phyloP scores from a whole-genome alignment of 306 rosid species.

The Cucumis hystrix region DNA sequence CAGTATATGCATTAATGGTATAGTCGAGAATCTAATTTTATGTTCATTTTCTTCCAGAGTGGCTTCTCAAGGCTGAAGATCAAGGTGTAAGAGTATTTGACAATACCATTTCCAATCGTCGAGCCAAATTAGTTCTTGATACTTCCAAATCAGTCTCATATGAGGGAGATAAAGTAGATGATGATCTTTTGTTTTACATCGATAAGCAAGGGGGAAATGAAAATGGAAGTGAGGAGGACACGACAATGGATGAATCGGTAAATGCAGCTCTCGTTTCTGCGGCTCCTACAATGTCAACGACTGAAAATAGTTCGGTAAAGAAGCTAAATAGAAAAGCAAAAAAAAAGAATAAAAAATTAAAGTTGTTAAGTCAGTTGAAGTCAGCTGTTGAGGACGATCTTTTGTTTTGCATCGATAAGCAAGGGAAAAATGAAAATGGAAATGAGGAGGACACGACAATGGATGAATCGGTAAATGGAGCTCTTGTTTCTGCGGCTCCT shows the following conservation, averaged over 20 bases:
- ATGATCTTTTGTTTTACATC: constrained; percentile 35
- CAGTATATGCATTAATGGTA: background rate
- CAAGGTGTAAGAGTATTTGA: constrained; percentile 49
- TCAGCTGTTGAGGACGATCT: constrained; percentile 33
- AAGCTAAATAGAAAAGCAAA: constrained; percentile 7
- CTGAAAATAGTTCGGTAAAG: constrained; percentile 26
- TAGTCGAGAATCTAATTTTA: background rate
- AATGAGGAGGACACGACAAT: constrained; percentile 16
- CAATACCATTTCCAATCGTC: constrained; percentile 25
- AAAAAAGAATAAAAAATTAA: constrained; percentile 29
- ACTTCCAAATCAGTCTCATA: constrained; percentile 12
- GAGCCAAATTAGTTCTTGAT: constrained; percentile 21
- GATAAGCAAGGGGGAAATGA: constrained; percentile 37
- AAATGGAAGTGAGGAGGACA: constrained; percentile 14
- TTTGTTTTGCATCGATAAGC: constrained; percentile 42
- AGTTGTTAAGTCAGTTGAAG: constrained; percentile 24
- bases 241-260: constrained; percentile 15
- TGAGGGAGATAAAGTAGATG: constrained; percentile 28
- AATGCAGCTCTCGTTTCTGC: constrained; percentile 42
- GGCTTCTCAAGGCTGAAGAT: constrained; percentile 55
- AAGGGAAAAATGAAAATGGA: constrained; percentile 19
- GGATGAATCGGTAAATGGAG: constrained; percentile 27
- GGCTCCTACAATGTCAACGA: constrained; percentile 33
- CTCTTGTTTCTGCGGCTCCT: constrained; percentile 41
- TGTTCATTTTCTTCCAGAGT: constrained; percentile 28